Evolutionary conservation across 495 filamentous ascomycete genomes (phyloP).

Genomic region (Penicillium paxilli): DNA sequence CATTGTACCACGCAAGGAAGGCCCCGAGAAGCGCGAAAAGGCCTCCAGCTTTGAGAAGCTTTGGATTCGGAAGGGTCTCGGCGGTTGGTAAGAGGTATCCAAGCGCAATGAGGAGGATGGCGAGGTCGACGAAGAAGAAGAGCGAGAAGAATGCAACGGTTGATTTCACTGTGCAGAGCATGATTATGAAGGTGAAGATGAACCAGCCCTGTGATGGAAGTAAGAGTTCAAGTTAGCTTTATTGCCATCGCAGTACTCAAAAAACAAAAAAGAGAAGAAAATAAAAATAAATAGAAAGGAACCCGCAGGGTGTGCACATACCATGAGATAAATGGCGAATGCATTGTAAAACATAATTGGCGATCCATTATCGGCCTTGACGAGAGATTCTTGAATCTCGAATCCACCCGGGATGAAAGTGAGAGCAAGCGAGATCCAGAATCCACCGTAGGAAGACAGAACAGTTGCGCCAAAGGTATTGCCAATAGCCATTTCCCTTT

Average conservation of each 20-base stretch:
- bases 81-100: constrained; percentile 55
- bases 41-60: constrained; percentile 70
- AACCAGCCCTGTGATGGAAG: constrained; percentile 72
- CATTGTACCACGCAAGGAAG: constrained; percentile 90
- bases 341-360: constrained; percentile 57
- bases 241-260: background rate
- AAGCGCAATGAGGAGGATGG: constrained; percentile 76
- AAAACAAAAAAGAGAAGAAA: background rate
- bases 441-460: constrained; percentile 89
- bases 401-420: constrained; percentile 75
- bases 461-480: constrained; percentile 97
- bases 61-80: constrained; percentile 40
- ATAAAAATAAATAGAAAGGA: too few relatives aligned
- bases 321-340: constrained; percentile 77
- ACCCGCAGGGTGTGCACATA: too few relatives aligned
- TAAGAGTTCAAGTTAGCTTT: background rate
- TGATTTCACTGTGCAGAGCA: constrained; percentile 82
- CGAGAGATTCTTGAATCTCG: constrained; percentile 46
- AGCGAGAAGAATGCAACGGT: constrained; percentile 89
- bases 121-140: constrained; percentile 83
- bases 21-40: constrained; percentile 77
- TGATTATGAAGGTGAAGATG: constrained; percentile 80
- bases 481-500: constrained; percentile 90
- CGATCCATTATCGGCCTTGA: constrained; percentile 42
- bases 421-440: constrained; percentile 88